Evolutionary conservation across 2,329 filamentous ascomycete genomes (phyloP), one percentile per base, ranked within the genome.

Genomic region (Mycosphaerella arachidis): DNA sequence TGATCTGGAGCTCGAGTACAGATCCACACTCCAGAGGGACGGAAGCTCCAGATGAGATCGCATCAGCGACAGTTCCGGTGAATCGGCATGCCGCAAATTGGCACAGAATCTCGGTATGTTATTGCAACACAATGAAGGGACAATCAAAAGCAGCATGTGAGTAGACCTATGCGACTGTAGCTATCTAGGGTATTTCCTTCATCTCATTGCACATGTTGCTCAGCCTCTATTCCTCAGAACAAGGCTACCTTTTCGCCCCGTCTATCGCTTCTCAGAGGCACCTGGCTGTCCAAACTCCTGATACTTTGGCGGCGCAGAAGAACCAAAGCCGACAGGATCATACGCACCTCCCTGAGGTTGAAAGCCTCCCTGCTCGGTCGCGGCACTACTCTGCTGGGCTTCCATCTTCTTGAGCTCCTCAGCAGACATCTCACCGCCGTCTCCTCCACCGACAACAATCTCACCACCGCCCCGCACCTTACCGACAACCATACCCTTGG

Each of bases 401-500:
- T 71, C 9, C 63, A 71, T 62, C 61, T 67, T 68, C 60, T 75
- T 69, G 40, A 75, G 51, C 46, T 79, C 77, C 13, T 69, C 67
- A 4, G 76, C 73, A 1, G 75, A 71, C 9, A 81, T 63, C 1
- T 71, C 69, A 7, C 79, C 79, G 6, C 79, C 84, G 51, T 85
- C 85, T 8, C 82, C 85, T 20, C 87, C 88, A 1, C 89, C 89
- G 20, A 92, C 87, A 53, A 93, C 82, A 20, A 91, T 81, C 66
- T 91, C 84, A 1, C 89, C 85, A 4, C 88, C 89, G 40, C 87
- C 87, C 59, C 85, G 84, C 53, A 93, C 90, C 65, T 86, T 86
- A 37, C 91, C 91, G 5, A 95, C 86, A 0, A 95, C 87, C 94
- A 99, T 97, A 45, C 94, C 92, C 79, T 96, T 97, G 20, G 92